Conservation (phyloP, 805 yeast genomes). For the Nakazawaea molendinolei region DNA sequence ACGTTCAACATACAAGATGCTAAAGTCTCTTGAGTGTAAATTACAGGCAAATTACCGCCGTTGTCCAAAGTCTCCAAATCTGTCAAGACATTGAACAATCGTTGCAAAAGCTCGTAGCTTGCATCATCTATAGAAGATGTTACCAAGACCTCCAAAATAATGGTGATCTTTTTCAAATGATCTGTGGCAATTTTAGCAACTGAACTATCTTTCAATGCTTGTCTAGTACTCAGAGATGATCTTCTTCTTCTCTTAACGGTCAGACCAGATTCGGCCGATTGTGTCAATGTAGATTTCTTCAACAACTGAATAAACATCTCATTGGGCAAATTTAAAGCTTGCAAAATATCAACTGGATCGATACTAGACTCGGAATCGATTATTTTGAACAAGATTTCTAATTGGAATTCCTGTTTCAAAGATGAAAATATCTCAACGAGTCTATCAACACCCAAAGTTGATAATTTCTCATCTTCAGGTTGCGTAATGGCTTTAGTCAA, state of each 20-base stretch:
- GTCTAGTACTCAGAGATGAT: conserved; percentile 70
- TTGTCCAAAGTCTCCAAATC: conserved; percentile 80
- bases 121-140: conserved; percentile 16
- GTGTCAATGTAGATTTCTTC: conserved; percentile 32
- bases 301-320: conserved; percentile 55
- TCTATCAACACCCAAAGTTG: conserved; percentile 43
- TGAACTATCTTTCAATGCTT: conserved; percentile 66
- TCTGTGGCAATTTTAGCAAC: conserved; percentile 68
- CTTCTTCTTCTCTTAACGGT: conserved; percentile 72
- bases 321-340: conserved; percentile 47
- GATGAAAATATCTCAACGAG: conserved; percentile 48
- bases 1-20: conserved; percentile 79
- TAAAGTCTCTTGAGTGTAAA: conserved; percentile 85
- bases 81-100: conserved; percentile 52
- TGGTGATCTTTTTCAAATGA: conserved; percentile 73
- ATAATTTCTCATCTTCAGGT: conserved; percentile 35
- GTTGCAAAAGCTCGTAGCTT: conserved; percentile 30
- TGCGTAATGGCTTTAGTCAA: conserved; percentile 45
- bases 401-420: conserved; percentile 51
- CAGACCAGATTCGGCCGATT: conserved; percentile 26
- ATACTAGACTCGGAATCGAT: conserved; percentile 46
- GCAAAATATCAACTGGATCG: conserved; percentile 46
- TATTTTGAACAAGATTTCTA: conserved; percentile 50
- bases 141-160: conserved; percentile 64
- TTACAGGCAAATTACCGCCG: conserved; percentile 87